Evolutionary conservation across 805 yeast species (phyloP).

Genomic region (Zygoascus tannicola): DNA sequence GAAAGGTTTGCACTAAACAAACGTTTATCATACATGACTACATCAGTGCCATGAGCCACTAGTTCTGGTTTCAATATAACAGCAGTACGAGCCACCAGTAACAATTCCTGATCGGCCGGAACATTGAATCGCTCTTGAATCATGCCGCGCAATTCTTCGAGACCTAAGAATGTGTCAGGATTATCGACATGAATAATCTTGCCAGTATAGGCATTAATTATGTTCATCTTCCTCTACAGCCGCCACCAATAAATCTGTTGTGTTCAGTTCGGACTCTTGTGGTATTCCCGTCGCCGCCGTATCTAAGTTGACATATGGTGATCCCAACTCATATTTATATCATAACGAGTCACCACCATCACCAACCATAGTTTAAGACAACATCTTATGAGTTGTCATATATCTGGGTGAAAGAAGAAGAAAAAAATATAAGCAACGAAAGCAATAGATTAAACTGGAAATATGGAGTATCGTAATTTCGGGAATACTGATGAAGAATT

Average conservation of each 20-base stretch:
- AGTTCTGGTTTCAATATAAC: slow-evolving; percentile 22
- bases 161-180: slow-evolving; percentile 16
- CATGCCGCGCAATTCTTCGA: slow-evolving; percentile 18
- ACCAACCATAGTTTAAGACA: too few species aligned
- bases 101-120: slow-evolving; percentile 19
- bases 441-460: too few species aligned
- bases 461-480: slow-evolving; percentile 17
- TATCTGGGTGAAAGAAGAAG: too few species aligned
- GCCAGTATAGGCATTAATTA: slow-evolving; percentile 24
- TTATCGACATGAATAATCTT: slow-evolving; percentile 9
- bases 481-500: slow-evolving; percentile 22
- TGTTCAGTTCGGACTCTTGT: too few species aligned
- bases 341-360: too few species aligned
- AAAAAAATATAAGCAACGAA: too few species aligned
- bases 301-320: too few species aligned
- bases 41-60: slow-evolving; percentile 18
- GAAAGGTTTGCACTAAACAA: slow-evolving; percentile 5
- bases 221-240: slow-evolving; percentile 18
- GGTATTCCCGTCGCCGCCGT: too few species aligned
- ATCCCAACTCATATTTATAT: too few species aligned
- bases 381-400: neutral
- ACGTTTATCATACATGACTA: slow-evolving; percentile 22
- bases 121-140: slow-evolving; percentile 14
- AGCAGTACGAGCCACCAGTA: slow-evolving; percentile 23
- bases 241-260: too few species aligned